Evolutionary conservation across 2,329 filamentous ascomycete genomes (phyloP).

Genomic region (Waltergamsia citrina): DNA sequence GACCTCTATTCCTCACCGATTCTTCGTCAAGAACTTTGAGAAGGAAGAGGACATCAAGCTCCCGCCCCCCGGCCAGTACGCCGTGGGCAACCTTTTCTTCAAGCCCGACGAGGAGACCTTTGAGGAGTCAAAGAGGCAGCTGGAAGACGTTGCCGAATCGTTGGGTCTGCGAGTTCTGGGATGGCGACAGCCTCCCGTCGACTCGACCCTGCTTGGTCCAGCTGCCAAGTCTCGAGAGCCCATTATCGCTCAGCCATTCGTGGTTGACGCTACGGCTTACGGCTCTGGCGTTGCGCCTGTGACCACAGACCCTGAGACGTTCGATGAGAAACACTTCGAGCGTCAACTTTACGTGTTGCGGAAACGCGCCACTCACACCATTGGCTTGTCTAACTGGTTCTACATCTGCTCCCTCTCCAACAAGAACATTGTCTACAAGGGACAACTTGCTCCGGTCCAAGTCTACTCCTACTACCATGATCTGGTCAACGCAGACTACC

Average conservation of each 20-base stretch:
- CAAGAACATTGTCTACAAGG: constrained; percentile 99
- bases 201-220: constrained; percentile 86
- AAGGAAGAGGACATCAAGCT: constrained; percentile 81
- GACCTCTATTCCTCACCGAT: constrained; percentile 97
- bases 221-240: constrained; percentile 91
- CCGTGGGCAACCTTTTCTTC: constrained; percentile 96
- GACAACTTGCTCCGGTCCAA: constrained; percentile 85
- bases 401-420: constrained; percentile 94
- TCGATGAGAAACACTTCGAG: constrained; percentile 82
- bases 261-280: constrained; percentile 79
- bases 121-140: constrained; percentile 81
- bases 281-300: constrained; percentile 72
- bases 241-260: constrained; percentile 89
- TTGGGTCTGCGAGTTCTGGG: constrained; percentile 85
- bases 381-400: constrained; percentile 97
- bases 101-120: constrained; percentile 89
- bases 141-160: constrained; percentile 86
- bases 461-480: constrained; percentile 99
- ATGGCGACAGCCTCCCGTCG: constrained; percentile 91
- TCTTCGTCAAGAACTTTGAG: constrained; percentile 98
- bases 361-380: constrained; percentile 90
- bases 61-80: constrained; percentile 85
- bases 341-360: constrained; percentile 87
- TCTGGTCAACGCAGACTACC: constrained; percentile 91
- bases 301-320: constrained; percentile 66